Percentiles rank a stretch among this genome's conserved stretches.
These are phyloP conservation scores for Elsinoe fawcettii DNA, from an alignment of 2,329 filamentous ascomycete species.

Conservation along the genomic window DNA sequence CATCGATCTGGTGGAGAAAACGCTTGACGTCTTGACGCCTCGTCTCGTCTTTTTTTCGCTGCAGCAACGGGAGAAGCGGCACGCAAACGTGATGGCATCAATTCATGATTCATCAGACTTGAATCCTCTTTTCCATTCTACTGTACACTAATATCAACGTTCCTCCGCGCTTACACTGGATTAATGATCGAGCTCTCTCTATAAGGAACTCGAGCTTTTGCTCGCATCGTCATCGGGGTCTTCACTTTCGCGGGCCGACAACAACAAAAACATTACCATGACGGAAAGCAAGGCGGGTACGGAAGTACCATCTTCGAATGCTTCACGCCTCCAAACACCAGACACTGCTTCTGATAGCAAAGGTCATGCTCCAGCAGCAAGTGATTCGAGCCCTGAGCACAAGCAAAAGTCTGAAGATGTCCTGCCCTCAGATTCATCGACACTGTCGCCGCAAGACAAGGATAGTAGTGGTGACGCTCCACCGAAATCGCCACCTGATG, in stretches of 20 bases:
- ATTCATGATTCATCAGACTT: constrained; percentile 9
- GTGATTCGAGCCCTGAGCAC: not conserved
- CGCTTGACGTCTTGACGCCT: not conserved
- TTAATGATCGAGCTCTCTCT: not conserved
- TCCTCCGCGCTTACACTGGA: not conserved
- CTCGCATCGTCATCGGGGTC: not conserved
- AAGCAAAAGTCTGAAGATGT: constrained; percentile 1
- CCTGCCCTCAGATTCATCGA: constrained; percentile 1
- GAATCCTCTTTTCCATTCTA: not conserved
- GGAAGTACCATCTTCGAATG: not conserved
- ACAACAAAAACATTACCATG: not conserved
- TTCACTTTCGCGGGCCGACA: not conserved
- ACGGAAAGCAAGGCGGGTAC: constrained; percentile 2
- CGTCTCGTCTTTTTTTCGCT: not conserved
- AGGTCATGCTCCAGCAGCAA: not conserved
- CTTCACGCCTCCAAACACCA: not conserved
- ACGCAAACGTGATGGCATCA: not conserved
- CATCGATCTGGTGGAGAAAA: not conserved
- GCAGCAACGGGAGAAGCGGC: not conserved
- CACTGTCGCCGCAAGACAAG: not conserved
- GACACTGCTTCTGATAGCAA: constrained; percentile 3
- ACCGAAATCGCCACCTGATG: constrained; percentile 13
- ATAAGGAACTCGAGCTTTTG: not conserved
- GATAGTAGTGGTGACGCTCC: not conserved
- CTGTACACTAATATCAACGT: not conserved